Evolutionary conservation across 192 early-diverging fungal genomes (phyloP).

Genomic region (Pilaira anomala): DNA sequence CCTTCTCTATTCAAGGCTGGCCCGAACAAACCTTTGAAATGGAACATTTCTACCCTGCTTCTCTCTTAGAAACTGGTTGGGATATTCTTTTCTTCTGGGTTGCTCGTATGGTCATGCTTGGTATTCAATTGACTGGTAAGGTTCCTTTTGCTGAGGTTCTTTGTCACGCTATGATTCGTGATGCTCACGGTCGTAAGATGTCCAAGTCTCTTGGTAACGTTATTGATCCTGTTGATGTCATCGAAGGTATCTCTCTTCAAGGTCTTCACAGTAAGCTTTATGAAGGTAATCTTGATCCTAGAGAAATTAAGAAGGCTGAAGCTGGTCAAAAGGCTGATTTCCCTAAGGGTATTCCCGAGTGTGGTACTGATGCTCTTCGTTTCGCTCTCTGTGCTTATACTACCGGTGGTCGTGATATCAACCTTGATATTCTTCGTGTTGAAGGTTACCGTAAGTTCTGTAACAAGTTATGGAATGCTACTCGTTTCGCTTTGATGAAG

Average conservation of each 20-base stretch:
- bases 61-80: conserved; percentile 94
- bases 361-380: conserved; percentile 94
- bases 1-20: conserved; percentile 97
- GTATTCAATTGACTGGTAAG: conserved; percentile 92
- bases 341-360: conserved; percentile 97
- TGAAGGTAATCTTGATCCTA: conserved; percentile 84
- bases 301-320: conserved; percentile 86
- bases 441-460: conserved; percentile 99
- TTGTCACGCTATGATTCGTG: conserved; percentile 97
- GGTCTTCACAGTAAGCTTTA: conserved; percentile 74
- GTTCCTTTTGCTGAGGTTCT: conserved; percentile 93
- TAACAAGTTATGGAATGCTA: conserved; percentile 99
- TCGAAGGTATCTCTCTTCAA: conserved; percentile 85
- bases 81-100: conserved; percentile 99
- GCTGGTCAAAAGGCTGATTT: conserved; percentile 83
- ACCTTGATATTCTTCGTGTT: conserved; percentile 92
- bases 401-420: conserved; percentile 81
- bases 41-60: conserved; percentile 85
- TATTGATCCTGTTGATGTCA: conserved; percentile 95
- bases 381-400: conserved; percentile 80
- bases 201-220: conserved; percentile 95
- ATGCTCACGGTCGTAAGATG: conserved; percentile 99
- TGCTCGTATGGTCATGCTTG: conserved; percentile 99
- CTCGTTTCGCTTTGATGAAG: conserved; percentile 93
- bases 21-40: conserved; percentile 87